Conservation (phyloP, 148 eudicot genomes). For the Dianthus caryophyllus region DNA sequence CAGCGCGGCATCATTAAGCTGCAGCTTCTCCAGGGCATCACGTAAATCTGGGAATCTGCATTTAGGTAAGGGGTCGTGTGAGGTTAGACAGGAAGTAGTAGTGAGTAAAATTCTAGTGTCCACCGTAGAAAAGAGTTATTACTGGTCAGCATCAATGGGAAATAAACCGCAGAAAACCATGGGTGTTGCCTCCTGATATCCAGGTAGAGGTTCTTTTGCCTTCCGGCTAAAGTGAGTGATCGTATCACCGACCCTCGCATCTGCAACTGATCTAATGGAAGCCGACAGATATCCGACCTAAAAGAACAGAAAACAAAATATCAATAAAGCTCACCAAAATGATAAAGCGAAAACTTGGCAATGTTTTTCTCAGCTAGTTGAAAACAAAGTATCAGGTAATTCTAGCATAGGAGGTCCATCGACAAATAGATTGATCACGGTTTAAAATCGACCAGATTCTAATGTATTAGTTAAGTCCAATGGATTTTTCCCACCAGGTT, state of each 20-base stretch:
- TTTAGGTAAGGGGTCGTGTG: conserved; percentile 10
- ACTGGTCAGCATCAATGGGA: conserved; percentile 97
- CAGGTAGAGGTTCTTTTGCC: conserved; percentile 78
- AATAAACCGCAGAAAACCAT: conserved; percentile 99
- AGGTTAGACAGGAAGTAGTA: conserved; percentile 2
- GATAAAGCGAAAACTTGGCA: neutral
- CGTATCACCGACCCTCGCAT: conserved; percentile 99
- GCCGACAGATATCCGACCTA: conserved; percentile 98
- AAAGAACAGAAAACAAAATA: conserved; percentile 4
- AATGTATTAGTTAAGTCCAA: no score
- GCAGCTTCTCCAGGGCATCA: conserved; percentile 95
- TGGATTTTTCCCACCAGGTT: no score
- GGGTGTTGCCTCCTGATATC: conserved; percentile 88
- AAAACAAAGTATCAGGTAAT: neutral
- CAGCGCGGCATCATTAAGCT: conserved; percentile 93
- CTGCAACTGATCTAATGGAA: conserved; percentile 93
- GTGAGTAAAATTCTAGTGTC: neutral
- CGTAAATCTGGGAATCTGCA: conserved; percentile 86
- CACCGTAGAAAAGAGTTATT: conserved; percentile 19
- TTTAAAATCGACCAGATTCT: no score
- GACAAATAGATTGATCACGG: no score
- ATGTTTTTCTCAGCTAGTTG: neutral
- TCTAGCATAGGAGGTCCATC: no score
- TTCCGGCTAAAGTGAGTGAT: conserved; percentile 64
- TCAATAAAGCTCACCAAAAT: conserved; percentile 10